Base-by-base conservation (phyloP, 495 filamentous ascomycete species). In the Geopyxis carbonaria region DNA sequence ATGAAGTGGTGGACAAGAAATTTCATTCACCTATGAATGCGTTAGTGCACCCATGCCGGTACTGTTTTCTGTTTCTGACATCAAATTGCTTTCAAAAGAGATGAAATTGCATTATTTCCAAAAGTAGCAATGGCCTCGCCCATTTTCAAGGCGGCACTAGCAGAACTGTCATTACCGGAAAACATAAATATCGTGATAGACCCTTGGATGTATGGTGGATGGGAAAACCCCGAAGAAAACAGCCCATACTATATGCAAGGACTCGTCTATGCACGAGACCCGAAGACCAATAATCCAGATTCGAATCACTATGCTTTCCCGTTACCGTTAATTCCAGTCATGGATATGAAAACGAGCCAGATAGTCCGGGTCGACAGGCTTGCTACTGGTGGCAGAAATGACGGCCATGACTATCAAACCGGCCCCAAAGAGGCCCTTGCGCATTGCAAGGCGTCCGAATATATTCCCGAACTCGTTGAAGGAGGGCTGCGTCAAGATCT, bases 181-280 rank as follows among this genome's bases (percentile, higher is more conserved):
- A 68, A 70, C 28, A 73, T 77, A 35, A 63, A 65, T 40, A 60
- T 80, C 24, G 64, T 75, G 38, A 76, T 78, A 50, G 75, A 78
- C 60, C 75, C 73, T 14, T 80, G 75, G 73, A 74, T 73, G 3
- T 79, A 78, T 51, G 76, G 75, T 7, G 71, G 73, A 2, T 62
- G 67, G 24, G 73, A 77, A 39, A 45, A 58, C 15, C 60, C 58
- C 7, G 64, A 70, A 23, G 69, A 73, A 23, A 65, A 70, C 27
- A 57, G 66, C 3, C 71, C 59, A 28, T 59, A 61, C n/a, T 61
- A 58, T 31, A 63, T 66, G 59, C 63, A 66, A 33, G 63, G 63
- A 29, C 50, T 66, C 8, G 58, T 64, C 13, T 69, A 62, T 45
- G 63, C 67, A 24, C 59, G 64, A 21, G 65, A 72, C 45, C 53